A percentile compares a stretch with the other conserved stretches of the same genome.
Evolutionary conservation across 2,329 filamentous ascomycete species (phyloP).

Genomic region (Paecilomyces sp.): DNA sequence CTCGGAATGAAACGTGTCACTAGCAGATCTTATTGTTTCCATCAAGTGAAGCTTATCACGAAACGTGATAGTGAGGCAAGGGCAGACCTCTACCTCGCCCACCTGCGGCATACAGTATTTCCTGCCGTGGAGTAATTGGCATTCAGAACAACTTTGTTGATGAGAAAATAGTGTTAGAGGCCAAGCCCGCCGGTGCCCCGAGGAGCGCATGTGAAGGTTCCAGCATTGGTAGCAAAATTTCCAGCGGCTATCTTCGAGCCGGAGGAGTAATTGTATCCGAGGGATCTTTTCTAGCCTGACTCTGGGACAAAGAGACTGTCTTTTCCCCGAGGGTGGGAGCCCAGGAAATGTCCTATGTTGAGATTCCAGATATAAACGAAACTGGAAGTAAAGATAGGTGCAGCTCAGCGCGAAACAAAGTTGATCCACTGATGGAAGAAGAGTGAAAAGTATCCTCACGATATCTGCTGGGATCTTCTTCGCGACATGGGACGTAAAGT

Average conservation of each 20-base stretch:
- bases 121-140: not conserved
- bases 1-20: not conserved
- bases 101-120: not conserved
- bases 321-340: not conserved
- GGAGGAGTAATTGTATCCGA: not conserved
- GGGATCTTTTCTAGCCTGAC: not conserved
- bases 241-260: not conserved
- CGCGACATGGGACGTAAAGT: not conserved
- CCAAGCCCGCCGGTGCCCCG: not conserved
- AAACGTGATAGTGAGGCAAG: conserved; percentile 2
- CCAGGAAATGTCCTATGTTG: not conserved
- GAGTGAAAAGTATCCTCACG: not conserved
- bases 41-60: conserved; percentile 2
- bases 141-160: not conserved
- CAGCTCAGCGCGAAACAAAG: not conserved
- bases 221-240: not conserved
- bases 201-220: not conserved
- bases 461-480: not conserved
- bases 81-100: not conserved
- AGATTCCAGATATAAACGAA: not conserved
- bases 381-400: not conserved
- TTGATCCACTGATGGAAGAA: not conserved
- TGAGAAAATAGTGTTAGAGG: not conserved
- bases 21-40: not conserved
- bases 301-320: not conserved